phyloP scores from a whole-genome alignment of 371 early-diverging fungal species.

The Haplosporangium sp. region DNA sequence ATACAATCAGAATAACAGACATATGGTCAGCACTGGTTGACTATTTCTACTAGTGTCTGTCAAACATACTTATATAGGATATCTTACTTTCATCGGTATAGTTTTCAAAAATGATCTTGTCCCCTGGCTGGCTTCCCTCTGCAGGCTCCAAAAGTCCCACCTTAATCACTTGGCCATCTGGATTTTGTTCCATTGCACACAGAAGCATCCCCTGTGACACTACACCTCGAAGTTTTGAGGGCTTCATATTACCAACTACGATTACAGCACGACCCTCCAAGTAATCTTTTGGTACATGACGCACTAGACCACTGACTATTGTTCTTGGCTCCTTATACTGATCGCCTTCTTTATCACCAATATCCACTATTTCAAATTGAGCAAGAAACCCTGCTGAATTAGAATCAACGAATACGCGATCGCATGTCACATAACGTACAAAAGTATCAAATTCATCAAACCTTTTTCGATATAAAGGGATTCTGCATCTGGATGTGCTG shows the following conservation, averaged over 20 bases:
- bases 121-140: constrained; percentile 58
- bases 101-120: constrained; percentile 58
- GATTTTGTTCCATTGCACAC: constrained; percentile 60
- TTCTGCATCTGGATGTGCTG: constrained; percentile 77
- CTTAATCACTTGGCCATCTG: constrained; percentile 37
- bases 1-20: background rate
- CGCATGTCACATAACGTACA: background rate
- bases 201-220: constrained; percentile 72
- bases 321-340: constrained; percentile 61
- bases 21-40: background rate
- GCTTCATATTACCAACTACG: constrained; percentile 71
- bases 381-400: background rate
- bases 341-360: constrained; percentile 66
- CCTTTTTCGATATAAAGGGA: constrained; percentile 83
- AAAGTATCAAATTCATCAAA: constrained; percentile 5
- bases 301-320: constrained; percentile 84
- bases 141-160: constrained; percentile 65
- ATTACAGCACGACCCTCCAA: constrained; percentile 60
- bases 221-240: constrained; percentile 70
- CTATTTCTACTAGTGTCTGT: background rate
- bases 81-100: constrained; percentile 40
- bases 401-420: background rate
- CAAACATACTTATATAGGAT: too few species aligned
- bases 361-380: constrained; percentile 60
- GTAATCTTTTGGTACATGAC: constrained; percentile 63